phyloP scores from a whole-genome alignment of 345 rosid genomes.

The Lagerstroemia speciosa region DNA sequence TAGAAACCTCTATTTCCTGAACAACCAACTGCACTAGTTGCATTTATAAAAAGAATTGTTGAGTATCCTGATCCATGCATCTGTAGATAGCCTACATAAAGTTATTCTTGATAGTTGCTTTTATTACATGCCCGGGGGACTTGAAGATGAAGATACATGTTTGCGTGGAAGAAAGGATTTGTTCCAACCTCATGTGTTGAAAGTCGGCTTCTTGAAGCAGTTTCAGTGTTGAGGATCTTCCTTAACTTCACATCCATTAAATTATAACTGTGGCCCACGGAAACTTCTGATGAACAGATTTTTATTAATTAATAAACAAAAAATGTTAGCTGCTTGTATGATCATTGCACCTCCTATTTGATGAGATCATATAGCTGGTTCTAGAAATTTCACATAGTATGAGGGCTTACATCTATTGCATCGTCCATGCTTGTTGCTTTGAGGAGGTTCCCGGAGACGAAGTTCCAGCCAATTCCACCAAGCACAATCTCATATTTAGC shows the following conservation, averaged over 20 bases:
- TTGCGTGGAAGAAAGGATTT: slow-evolving; percentile 54
- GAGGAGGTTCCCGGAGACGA: slow-evolving; percentile 45
- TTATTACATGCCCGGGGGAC: slow-evolving; percentile 22
- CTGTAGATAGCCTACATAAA: background rate
- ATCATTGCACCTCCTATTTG: background rate
- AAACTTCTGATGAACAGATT: slow-evolving; percentile 33
- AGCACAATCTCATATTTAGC: slow-evolving; percentile 31
- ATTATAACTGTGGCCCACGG: slow-evolving; percentile 53
- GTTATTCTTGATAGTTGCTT: background rate
- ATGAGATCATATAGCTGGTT: slow-evolving; percentile 3
- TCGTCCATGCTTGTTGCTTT: slow-evolving; percentile 43
- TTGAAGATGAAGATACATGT: slow-evolving; percentile 54
- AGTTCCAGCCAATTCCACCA: slow-evolving; percentile 45
- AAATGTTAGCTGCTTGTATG: background rate
- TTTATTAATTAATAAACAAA: slow-evolving; percentile 19
- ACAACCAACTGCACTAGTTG: slow-evolving; percentile 10
- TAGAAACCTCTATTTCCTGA: no score
- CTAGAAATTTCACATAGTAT: background rate
- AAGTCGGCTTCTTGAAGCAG: slow-evolving; percentile 41
- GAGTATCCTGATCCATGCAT: slow-evolving; percentile 16
- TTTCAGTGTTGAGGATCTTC: slow-evolving; percentile 38
- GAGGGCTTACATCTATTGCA: slow-evolving; percentile 29
- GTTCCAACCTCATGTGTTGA: slow-evolving; percentile 35
- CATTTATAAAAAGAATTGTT: slow-evolving; percentile 41
- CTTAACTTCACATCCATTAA: slow-evolving; percentile 26